Base-by-base conservation (phyloP, 306 rosid genomes). In the Dryas octopetala region DNA sequence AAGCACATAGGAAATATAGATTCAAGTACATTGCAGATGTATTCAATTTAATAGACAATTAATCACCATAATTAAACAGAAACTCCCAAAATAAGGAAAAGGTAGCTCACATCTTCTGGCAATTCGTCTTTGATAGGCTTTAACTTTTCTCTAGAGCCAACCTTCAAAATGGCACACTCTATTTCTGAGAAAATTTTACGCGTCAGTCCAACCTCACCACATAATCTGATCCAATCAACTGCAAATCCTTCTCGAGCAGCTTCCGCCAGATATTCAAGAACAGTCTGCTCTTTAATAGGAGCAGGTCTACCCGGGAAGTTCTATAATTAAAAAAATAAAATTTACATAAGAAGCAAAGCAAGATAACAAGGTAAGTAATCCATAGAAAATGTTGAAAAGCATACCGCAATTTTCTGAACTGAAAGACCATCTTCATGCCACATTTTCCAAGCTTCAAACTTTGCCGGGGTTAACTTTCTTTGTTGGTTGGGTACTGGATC, bases 81-180 rank as follows among this genome's bases (percentile, higher is more conserved):
- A 47, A 71, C 74, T 38, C 7, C 6, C 15, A 66, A 2, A 32
- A 80, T 40, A 75, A 71, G 48, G 66, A 46, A 65, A 76, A 65
- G 32, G 49, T 47, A 61, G 84, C 97, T 88, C 85, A 93, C 98
- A 1, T 89, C 85, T 81, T 91, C 98, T 19, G 89, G 89, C 76
- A 93, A 78, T 84, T 91, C 96, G 46, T 86, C 85, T 82, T 93
- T 93, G 75, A 93, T 88, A 78, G 97, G 93, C 89, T 91, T 93
- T 85, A 93, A 66, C 86, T 86, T 93, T 51, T 93, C 98, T 48
- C 43, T 72, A 64, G 91, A 75, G 80, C 98, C 98, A 74, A 88
- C 93, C 86, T 86, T 93, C 50, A 68, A 68, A 82, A 93, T 77
- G 62, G 98, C 97, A 41, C 76, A 82, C 83, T 82, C 87, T 83